phyloP scores from a whole-genome alignment of 257 asterid genomes.

The Petunia axillaris region DNA sequence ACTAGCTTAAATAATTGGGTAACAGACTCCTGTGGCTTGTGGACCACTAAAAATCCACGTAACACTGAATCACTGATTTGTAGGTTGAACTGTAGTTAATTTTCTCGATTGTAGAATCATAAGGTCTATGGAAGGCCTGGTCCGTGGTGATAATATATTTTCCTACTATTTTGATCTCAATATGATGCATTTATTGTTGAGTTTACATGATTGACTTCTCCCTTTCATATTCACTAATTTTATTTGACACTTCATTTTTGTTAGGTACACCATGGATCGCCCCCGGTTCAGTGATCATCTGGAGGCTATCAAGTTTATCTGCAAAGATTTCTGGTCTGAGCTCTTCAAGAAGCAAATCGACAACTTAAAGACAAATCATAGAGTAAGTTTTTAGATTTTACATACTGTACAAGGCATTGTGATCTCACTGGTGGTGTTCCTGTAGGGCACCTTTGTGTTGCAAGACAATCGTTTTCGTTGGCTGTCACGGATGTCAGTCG shows the following conservation, averaged over 20 bases:
- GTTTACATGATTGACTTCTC: not conserved
- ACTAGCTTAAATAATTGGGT: no score
- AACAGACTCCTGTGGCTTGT: no score
- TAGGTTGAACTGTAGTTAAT: not conserved
- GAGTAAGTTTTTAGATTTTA: constrained; percentile 59
- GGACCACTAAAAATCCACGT: no score
- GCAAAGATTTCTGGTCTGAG: constrained; percentile 99
- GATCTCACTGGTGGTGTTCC: constrained; percentile 16
- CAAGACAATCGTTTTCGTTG: constrained; percentile 92
- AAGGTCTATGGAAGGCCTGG: not conserved
- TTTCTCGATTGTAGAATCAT: not conserved
- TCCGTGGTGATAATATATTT: not conserved
- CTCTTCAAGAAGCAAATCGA: constrained; percentile 98
- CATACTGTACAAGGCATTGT: constrained; percentile 4
- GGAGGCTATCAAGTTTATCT: constrained; percentile 94
- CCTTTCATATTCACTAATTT: not conserved
- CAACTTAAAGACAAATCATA: constrained; percentile 93
- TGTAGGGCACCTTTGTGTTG: constrained; percentile 92
- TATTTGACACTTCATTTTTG: not conserved
- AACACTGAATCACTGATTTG: not conserved
- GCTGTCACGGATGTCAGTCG: constrained; percentile 87
- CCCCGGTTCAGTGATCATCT: constrained; percentile 95
- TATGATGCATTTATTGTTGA: not conserved
- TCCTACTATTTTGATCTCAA: constrained; percentile 22
- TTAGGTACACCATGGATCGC: constrained; percentile 87